Percentiles rank a stretch among this genome's conserved stretches.
phyloP scores from a whole-genome alignment of 148 eudicot genomes.

The Rhododendron mucronatum region DNA sequence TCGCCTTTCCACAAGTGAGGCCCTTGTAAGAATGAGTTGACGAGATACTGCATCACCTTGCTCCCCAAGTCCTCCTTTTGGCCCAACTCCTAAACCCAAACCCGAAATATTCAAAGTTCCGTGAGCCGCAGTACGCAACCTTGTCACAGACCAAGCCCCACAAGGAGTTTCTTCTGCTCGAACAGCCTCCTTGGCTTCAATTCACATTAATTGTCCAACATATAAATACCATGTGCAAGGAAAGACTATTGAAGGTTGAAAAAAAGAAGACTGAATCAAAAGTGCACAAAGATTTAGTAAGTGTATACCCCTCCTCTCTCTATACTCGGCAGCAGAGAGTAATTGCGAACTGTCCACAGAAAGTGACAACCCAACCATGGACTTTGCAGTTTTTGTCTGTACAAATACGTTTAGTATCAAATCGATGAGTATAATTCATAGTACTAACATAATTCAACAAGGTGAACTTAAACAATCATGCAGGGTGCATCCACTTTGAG shows the following conservation, averaged over 20 bases:
- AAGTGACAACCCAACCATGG: slow-evolving; percentile 76
- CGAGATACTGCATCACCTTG: slow-evolving; percentile 94
- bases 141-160: slow-evolving; percentile 92
- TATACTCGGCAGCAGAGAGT: slow-evolving; percentile 65
- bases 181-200: slow-evolving; percentile 91
- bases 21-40: slow-evolving; percentile 85
- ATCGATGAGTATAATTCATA: background rate
- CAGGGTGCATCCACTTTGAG: background rate
- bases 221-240: background rate
- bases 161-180: slow-evolving; percentile 96
- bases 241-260: slow-evolving; percentile 13
- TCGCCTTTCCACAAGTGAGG: slow-evolving; percentile 90
- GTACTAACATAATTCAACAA: slow-evolving; percentile 6
- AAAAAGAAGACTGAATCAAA: slow-evolving; percentile 1
- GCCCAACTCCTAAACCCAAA: slow-evolving; percentile 77
- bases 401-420: slow-evolving; percentile 15
- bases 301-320: slow-evolving; percentile 68
- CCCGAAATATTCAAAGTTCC: slow-evolving; percentile 71
- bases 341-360: slow-evolving; percentile 69
- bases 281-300: background rate
- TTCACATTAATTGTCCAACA: slow-evolving; percentile 8
- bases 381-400: slow-evolving; percentile 86
- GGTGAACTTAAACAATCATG: background rate
- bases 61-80: slow-evolving; percentile 97
- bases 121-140: slow-evolving; percentile 90